Evolutionary conservation across 1,139 yeast species (phyloP).

Genomic region (Yamadazyma triangularis): DNA sequence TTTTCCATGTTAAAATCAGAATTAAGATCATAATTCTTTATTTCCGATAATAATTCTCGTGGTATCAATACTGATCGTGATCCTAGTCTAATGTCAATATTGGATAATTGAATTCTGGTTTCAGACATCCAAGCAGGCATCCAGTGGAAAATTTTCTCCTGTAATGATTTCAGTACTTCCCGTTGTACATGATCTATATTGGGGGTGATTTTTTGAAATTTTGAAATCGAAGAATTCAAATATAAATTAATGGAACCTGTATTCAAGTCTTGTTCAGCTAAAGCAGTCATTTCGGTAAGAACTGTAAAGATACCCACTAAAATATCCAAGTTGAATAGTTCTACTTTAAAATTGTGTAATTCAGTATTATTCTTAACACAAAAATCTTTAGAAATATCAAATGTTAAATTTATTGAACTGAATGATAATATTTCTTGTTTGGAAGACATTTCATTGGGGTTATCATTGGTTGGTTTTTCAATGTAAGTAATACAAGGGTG

Average conservation of each 20-base stretch:
- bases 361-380: constrained; percentile 20
- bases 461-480: constrained; percentile 16
- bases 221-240: constrained; percentile 23
- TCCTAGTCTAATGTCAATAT: constrained; percentile 41
- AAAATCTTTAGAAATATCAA: constrained; percentile 29
- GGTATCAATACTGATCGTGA: constrained; percentile 59
- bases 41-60: constrained; percentile 29
- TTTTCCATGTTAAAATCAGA: constrained; percentile 26
- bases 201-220: constrained; percentile 7
- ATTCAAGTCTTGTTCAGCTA: constrained; percentile 23
- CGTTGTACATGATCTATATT: constrained; percentile 1
- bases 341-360: constrained; percentile 18
- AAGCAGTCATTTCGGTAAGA: constrained; percentile 22
- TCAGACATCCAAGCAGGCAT: constrained; percentile 49
- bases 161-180: constrained; percentile 3
- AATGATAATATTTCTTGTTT: constrained; percentile 18
- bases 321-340: constrained; percentile 28
- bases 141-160: constrained; percentile 26
- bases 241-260: constrained; percentile 26
- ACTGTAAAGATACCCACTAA: constrained; percentile 30
- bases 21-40: neutral
- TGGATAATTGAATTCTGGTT: constrained; percentile 25
- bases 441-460: constrained; percentile 1
- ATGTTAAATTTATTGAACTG: constrained; percentile 18
- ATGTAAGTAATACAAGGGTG: constrained; percentile 30